Evolutionary conservation across 2,329 filamentous ascomycete species (phyloP).

Genomic region (Beauveria bassiana): DNA sequence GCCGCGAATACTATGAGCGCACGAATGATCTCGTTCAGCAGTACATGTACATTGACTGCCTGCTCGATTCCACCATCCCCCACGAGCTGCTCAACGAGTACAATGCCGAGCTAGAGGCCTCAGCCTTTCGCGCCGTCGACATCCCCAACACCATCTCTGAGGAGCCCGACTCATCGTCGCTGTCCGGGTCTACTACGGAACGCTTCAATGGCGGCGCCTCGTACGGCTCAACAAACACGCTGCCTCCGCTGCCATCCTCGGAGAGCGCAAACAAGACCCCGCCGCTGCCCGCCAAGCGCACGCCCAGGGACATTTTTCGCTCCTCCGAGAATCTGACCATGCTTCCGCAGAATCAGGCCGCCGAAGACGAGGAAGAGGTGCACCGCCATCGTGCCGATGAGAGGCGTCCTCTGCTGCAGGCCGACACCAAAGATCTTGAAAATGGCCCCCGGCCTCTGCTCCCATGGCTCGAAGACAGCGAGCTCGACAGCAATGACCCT

Average conservation of each 20-base stretch:
- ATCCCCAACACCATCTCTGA: conserved; percentile 72
- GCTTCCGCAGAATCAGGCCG: conserved; percentile 35
- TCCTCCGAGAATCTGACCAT: conserved; percentile 62
- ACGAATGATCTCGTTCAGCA: conserved; percentile 85
- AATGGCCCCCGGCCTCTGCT: conserved; percentile 38
- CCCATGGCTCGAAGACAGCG: conserved; percentile 65
- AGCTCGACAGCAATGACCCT: conserved; percentile 61
- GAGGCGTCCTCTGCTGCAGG: conserved; percentile 18
- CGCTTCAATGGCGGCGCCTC: conserved; percentile 18
- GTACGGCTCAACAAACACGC: conserved; percentile 21
- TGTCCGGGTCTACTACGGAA: conserved; percentile 23
- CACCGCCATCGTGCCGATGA: conserved; percentile 19
- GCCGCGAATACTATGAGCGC: conserved; percentile 78
- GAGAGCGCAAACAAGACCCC: conserved; percentile 4
- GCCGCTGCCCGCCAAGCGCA: conserved; percentile 59
- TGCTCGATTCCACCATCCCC: conserved; percentile 87
- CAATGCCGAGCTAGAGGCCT: conserved; percentile 50
- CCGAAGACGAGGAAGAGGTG: conserved; percentile 35
- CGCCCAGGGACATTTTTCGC: conserved; percentile 80
- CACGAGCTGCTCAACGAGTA: conserved; percentile 91
- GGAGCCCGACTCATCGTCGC: conserved; percentile 38
- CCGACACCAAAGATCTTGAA: conserved; percentile 24
- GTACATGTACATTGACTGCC: conserved; percentile 85
- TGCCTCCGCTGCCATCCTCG: conserved; percentile 14
- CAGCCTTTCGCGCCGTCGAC: conserved; percentile 45